phyloP scores from a whole-genome alignment of 2,329 filamentous ascomycete species.

The Trichoderma polysporum region DNA sequence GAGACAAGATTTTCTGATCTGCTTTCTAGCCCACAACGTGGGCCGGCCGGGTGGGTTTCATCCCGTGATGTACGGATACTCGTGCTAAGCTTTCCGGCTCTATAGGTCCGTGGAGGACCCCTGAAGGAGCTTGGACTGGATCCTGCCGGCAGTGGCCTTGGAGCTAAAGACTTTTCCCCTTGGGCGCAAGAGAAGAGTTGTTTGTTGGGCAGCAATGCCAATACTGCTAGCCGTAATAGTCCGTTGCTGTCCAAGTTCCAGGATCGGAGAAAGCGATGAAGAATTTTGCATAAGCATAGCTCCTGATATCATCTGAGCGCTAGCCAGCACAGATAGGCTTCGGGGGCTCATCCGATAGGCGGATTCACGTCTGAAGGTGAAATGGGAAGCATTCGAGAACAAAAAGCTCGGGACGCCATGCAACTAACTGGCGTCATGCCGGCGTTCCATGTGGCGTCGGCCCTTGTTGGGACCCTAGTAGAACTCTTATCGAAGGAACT shows the following conservation, averaged over 20 bases:
- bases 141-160: not conserved
- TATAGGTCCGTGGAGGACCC: not conserved
- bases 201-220: slow-evolving; percentile 12
- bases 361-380: not conserved
- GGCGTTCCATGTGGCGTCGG: slow-evolving; percentile 5
- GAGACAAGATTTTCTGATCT: slow-evolving; percentile 7
- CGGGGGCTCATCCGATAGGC: slow-evolving; percentile 6
- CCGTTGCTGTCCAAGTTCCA: not conserved
- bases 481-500: slow-evolving; percentile 6
- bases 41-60: slow-evolving; percentile 2
- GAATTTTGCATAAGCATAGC: slow-evolving; percentile 6
- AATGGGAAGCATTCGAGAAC: slow-evolving; percentile 11
- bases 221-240: not conserved
- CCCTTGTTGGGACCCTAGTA: not conserved
- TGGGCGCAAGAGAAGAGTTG: not conserved
- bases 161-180: not conserved
- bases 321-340: not conserved
- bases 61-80: slow-evolving; percentile 2
- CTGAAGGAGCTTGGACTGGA: slow-evolving; percentile 6
- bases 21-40: not conserved
- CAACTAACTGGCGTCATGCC: not conserved
- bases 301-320: slow-evolving; percentile 9
- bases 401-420: not conserved
- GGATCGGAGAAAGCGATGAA: slow-evolving; percentile 10
- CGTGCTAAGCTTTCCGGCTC: slow-evolving; percentile 11